phyloP scores from a whole-genome alignment of 768 basidiomycete genomes.

The Tulasnella sp. region DNA sequence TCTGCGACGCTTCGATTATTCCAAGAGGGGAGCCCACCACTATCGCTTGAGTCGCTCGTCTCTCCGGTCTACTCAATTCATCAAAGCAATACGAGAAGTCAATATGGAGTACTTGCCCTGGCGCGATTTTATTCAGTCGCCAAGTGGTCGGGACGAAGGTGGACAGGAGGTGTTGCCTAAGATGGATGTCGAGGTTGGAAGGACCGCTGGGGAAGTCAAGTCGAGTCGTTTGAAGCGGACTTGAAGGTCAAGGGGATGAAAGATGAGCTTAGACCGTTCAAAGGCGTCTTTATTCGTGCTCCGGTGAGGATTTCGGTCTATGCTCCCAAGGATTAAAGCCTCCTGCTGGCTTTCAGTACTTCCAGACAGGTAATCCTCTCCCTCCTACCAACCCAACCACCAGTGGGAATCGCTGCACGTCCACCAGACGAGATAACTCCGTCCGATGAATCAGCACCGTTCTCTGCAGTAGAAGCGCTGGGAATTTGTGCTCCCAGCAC shows the following conservation, averaged over 20 bases:
- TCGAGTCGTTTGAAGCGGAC: slow-evolving; percentile 85
- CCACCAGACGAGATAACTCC: slow-evolving; percentile 40
- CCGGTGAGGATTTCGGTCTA: slow-evolving; percentile 46
- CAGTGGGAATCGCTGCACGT: slow-evolving; percentile 63
- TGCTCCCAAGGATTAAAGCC: not conserved
- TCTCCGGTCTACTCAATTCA: slow-evolving; percentile 72
- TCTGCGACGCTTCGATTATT: slow-evolving; percentile 80
- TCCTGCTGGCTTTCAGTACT: not conserved
- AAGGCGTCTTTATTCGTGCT: slow-evolving; percentile 88
- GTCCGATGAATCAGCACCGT: not conserved
- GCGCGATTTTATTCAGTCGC: slow-evolving; percentile 73
- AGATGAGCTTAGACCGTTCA: slow-evolving; percentile 55
- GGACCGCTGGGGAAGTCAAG: slow-evolving; percentile 93
- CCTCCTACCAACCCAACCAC: slow-evolving; percentile 43
- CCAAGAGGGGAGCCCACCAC: slow-evolving; percentile 98
- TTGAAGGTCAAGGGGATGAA: slow-evolving; percentile 57
- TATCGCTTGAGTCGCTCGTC: slow-evolving; percentile 67
- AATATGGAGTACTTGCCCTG: slow-evolving; percentile 95
- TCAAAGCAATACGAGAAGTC: slow-evolving; percentile 73
- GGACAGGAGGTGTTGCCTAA: slow-evolving; percentile 82
- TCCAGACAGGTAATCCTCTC: slow-evolving; percentile 51
- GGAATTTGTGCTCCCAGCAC: slow-evolving; percentile 28
- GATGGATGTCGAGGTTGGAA: slow-evolving; percentile 66
- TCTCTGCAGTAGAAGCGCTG: slow-evolving; percentile 35
- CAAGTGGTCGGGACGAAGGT: slow-evolving; percentile 69